phyloP scores from a whole-genome alignment of 768 basidiomycete genomes.

The Podaxis pistillaris region DNA sequence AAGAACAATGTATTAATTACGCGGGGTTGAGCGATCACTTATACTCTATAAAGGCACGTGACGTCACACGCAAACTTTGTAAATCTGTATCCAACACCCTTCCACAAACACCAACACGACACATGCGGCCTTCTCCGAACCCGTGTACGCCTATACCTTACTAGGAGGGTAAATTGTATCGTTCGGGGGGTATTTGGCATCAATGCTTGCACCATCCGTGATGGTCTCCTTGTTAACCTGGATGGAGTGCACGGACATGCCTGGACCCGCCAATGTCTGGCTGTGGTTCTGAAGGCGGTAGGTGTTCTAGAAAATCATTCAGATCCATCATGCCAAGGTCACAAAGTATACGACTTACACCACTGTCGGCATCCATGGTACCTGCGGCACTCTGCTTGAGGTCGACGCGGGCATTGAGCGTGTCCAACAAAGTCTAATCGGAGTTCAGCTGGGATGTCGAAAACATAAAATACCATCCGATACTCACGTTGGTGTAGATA shows the following conservation, averaged over 20 bases:
- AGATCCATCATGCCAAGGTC: neutral
- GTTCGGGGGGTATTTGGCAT: slow-evolving; percentile 6
- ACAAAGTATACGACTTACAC: slow-evolving; percentile 14
- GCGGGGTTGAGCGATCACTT: neutral
- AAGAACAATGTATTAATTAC: neutral
- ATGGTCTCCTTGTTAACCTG: slow-evolving; percentile 18
- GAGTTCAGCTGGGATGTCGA: neutral
- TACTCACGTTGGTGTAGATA: slow-evolving; percentile 44
- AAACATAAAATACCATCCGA: neutral
- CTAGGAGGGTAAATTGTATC: slow-evolving; percentile 1
- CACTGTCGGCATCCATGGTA: slow-evolving; percentile 26
- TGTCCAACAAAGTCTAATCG: slow-evolving; percentile 41
- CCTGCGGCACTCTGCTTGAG: slow-evolving; percentile 25
- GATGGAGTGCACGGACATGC: slow-evolving; percentile 15
- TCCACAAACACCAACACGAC: neutral
- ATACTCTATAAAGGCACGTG: neutral
- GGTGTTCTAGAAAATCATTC: slow-evolving; percentile 20
- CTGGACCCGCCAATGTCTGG: slow-evolving; percentile 18
- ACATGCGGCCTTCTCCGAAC: neutral
- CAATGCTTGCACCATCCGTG: slow-evolving; percentile 11
- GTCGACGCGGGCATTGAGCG: slow-evolving; percentile 32
- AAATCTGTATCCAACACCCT: neutral
- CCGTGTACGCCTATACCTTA: neutral
- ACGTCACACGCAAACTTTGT: neutral
- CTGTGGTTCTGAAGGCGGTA: slow-evolving; percentile 24